Evolutionary conservation across 1,284 basidiomycete genomes (phyloP).

Genomic region (Malassezia restricta): DNA sequence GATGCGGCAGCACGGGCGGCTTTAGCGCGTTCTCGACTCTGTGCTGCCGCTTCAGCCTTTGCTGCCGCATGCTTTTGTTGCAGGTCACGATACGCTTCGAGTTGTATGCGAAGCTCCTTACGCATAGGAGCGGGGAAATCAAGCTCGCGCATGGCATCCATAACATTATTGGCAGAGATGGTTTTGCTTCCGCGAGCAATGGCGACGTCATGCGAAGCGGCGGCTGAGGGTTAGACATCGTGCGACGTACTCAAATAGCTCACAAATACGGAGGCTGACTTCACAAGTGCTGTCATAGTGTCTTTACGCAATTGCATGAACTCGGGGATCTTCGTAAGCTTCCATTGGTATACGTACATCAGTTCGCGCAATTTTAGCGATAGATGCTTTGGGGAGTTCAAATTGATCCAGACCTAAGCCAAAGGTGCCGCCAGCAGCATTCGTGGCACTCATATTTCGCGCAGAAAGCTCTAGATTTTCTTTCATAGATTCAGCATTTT

Average conservation of each 20-base stretch:
- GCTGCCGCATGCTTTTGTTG: constrained; percentile 9
- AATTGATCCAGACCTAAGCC: constrained; percentile 18
- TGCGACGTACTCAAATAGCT: constrained; percentile 17
- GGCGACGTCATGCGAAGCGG: constrained; percentile 17
- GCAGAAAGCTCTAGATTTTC: constrained; percentile 4
- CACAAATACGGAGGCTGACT: constrained; percentile 18
- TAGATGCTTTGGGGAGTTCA: constrained; percentile 16
- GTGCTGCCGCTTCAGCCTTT: constrained; percentile 5
- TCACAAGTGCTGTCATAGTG: constrained; percentile 15
- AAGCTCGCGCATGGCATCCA: constrained; percentile 17
- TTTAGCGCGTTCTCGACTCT: constrained; percentile 9
- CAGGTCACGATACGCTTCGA: constrained; percentile 12
- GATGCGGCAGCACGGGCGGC: constrained; percentile 3
- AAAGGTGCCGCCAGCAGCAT: constrained; percentile 16
- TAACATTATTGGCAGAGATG: constrained; percentile 13
- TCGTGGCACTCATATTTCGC: constrained; percentile 11
- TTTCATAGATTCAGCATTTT: not conserved
- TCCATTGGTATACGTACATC: constrained; percentile 1
- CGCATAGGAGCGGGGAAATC: constrained; percentile 16
- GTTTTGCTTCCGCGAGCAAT: constrained; percentile 18
- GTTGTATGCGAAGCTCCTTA: constrained; percentile 15
- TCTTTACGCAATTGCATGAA: constrained; percentile 18
- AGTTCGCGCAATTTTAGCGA: constrained; percentile 15
- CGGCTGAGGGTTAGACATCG: constrained; percentile 2
- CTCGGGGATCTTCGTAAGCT: constrained; percentile 12